phyloP scores from a whole-genome alignment of 345 rosid genomes.

The Triadica sebifera region DNA sequence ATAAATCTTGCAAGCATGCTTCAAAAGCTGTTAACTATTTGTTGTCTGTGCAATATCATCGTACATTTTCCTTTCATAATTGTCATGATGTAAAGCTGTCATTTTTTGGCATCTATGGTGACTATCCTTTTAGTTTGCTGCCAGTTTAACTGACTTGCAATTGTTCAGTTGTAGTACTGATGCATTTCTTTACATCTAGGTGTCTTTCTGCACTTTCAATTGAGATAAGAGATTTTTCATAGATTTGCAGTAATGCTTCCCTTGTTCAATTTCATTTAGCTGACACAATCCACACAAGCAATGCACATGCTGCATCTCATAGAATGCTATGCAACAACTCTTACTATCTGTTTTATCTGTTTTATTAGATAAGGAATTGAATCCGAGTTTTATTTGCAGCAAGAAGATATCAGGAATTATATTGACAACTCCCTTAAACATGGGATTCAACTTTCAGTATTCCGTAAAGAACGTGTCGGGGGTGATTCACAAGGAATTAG shows the following conservation, averaged over 20 bases:
- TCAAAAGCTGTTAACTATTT: neutral
- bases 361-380: constrained; percentile 17
- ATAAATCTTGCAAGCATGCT: neutral
- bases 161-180: neutral
- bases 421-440: constrained; percentile 87
- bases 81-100: neutral
- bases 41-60: neutral
- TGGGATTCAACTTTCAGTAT: constrained; percentile 73
- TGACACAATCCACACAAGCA: neutral
- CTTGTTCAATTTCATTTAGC: neutral
- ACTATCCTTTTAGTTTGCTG: neutral
- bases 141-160: neutral
- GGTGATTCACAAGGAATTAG: constrained; percentile 94
- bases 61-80: neutral
- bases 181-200: neutral
- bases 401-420: constrained; percentile 90
- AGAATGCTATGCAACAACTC: neutral
- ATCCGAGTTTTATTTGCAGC: constrained; percentile 49
- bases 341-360: neutral
- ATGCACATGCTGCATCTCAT: neutral
- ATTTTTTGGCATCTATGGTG: neutral
- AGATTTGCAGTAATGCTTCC: neutral
- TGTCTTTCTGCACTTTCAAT: neutral
- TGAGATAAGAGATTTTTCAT: neutral
- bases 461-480: constrained; percentile 91